A percentile compares a stretch with the other conserved stretches of the same genome.
phyloP scores from a whole-genome alignment of 1,284 basidiomycete genomes.

The Heterobasidion parviporum region DNA sequence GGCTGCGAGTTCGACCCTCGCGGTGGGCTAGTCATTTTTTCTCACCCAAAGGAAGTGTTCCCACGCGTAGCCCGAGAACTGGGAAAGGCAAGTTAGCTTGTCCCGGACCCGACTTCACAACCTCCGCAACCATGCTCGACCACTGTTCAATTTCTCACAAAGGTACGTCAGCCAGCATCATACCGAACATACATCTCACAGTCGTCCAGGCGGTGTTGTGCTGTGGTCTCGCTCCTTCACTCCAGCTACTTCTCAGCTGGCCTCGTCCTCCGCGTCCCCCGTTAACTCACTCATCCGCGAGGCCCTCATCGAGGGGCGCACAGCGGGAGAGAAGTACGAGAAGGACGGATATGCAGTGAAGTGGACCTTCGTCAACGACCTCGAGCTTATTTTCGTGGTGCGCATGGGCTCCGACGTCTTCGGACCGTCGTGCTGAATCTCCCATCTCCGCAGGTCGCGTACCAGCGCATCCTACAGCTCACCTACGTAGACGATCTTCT shows the following conservation, averaged over 20 bases:
- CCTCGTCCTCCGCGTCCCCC: conserved; percentile 74
- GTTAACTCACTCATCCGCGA: conserved; percentile 87
- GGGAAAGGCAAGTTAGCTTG: too few relatives aligned
- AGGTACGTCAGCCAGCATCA: conserved; percentile 35
- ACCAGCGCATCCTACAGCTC: conserved; percentile 93
- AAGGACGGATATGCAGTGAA: conserved; percentile 88
- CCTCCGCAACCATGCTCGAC: conserved; percentile 56
- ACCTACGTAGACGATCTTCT: conserved; percentile 91
- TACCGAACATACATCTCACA: conserved; percentile 4
- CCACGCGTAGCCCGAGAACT: too few relatives aligned
- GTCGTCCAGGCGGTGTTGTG: conserved; percentile 71
- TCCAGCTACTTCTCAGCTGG: conserved; percentile 68
- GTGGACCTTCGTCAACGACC: conserved; percentile 89
- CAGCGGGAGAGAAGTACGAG: conserved; percentile 75
- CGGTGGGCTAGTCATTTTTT: conserved; percentile 57
- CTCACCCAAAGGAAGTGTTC: too few relatives aligned
- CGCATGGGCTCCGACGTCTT: conserved; percentile 20
- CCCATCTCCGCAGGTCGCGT: conserved; percentile 65
- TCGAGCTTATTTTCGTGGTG: conserved; percentile 93
- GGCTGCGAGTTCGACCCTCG: conserved; percentile 89
- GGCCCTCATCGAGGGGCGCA: conserved; percentile 81
- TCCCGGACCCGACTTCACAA: not conserved
- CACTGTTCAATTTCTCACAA: conserved; percentile 88
- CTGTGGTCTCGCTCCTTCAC: conserved; percentile 92
- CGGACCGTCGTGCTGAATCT: not conserved